Conservation (phyloP, 768 basidiomycete genomes). For the Lactifluus volemus region DNA sequence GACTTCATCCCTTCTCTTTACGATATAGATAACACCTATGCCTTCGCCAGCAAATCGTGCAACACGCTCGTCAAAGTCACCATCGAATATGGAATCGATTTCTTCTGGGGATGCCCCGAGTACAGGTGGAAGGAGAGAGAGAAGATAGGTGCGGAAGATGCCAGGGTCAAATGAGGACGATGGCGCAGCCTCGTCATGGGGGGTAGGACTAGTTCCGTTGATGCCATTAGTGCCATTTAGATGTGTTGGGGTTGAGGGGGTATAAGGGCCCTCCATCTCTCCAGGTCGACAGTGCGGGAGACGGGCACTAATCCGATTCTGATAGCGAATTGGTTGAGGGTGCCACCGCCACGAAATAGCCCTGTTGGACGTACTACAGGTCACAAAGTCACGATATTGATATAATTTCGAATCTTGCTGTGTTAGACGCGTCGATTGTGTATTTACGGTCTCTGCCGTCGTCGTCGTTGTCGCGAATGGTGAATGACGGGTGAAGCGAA, state of each 20-base stretch:
- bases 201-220: slow-evolving; percentile 14
- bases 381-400: background rate
- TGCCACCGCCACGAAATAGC: background rate
- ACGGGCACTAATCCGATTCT: slow-evolving; percentile 4
- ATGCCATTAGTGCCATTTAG: slow-evolving; percentile 17
- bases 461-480: slow-evolving; percentile 14
- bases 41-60: slow-evolving; percentile 67
- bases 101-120: slow-evolving; percentile 65
- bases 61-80: slow-evolving; percentile 67
- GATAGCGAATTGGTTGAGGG: background rate
- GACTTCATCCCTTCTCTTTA: slow-evolving; percentile 64
- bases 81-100: slow-evolving; percentile 59
- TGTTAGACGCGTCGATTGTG: slow-evolving; percentile 4
- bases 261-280: slow-evolving; percentile 20
- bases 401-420: background rate
- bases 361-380: background rate
- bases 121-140: slow-evolving; percentile 66
- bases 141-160: slow-evolving; percentile 63
- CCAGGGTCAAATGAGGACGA: slow-evolving; percentile 54
- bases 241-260: slow-evolving; percentile 15
- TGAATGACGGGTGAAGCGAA: background rate
- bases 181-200: slow-evolving; percentile 30
- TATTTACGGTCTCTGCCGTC: background rate
- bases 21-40: slow-evolving; percentile 72
- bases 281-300: background rate